phyloP scores from a whole-genome alignment of 1,284 basidiomycete genomes.

The Sanguinoderma infundibulare region DNA sequence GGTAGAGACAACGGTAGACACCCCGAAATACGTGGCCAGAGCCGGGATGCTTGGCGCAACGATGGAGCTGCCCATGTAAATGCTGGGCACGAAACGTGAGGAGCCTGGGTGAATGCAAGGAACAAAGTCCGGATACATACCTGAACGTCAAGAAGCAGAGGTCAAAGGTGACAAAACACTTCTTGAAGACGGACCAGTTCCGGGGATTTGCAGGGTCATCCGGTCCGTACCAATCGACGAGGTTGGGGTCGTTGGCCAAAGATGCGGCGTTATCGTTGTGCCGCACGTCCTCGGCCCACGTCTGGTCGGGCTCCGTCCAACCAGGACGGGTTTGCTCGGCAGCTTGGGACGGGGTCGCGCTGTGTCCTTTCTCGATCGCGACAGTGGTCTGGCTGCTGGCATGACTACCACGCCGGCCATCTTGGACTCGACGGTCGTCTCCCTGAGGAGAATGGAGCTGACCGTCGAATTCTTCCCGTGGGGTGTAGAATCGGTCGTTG shows the following conservation, averaged over 20 bases:
- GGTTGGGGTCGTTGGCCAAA: slow-evolving; percentile 1
- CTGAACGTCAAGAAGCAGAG: slow-evolving; percentile 63
- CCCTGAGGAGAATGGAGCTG: background rate
- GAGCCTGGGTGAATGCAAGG: background rate
- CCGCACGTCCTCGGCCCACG: background rate
- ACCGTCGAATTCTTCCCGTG: background rate
- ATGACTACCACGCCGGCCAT: background rate
- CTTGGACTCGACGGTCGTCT: background rate
- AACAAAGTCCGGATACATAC: background rate
- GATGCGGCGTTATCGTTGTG: background rate
- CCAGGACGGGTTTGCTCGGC: background rate
- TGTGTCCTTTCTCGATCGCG: background rate
- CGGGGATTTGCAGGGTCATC: slow-evolving; percentile 40
- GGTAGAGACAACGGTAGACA: slow-evolving; percentile 48
- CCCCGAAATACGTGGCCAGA: slow-evolving; percentile 50
- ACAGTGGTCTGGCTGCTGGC: background rate
- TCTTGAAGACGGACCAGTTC: slow-evolving; percentile 31
- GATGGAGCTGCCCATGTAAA: slow-evolving; percentile 43
- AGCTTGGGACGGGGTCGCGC: background rate
- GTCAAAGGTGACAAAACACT: slow-evolving; percentile 48
- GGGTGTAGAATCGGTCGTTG: background rate
- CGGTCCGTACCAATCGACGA: slow-evolving; percentile 33
- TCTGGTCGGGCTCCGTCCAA: background rate
- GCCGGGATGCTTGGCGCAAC: slow-evolving; percentile 48
- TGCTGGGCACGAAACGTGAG: slow-evolving; percentile 37